These are phyloP conservation scores for Monosporascus sp. DNA, from an alignment of 2,329 filamentous ascomycete genomes.

Conservation along the genomic window DNA sequence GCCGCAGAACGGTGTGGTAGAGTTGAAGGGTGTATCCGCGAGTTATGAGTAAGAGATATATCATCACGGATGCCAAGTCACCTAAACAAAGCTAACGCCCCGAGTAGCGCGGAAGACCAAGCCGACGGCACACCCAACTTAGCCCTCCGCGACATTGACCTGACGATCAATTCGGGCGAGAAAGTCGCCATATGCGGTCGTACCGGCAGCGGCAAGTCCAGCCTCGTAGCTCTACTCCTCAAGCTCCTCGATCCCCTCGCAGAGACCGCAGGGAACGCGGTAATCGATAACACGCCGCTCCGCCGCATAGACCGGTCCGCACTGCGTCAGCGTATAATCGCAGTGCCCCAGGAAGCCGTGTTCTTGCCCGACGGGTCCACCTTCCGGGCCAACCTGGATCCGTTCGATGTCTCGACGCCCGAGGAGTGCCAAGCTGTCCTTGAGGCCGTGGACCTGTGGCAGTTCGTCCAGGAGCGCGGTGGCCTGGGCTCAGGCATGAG, in stretches of 20 bases:
- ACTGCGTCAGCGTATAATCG: constrained; percentile 35
- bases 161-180: constrained; percentile 24
- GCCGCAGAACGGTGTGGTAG: constrained; percentile 22
- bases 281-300: constrained; percentile 30
- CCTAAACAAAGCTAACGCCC: background rate
- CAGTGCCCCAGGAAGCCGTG: constrained; percentile 38
- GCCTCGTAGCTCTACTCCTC: constrained; percentile 33
- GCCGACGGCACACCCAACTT: constrained; percentile 9
- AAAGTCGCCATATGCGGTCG: constrained; percentile 30
- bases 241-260: constrained; percentile 31
- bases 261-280: constrained; percentile 17
- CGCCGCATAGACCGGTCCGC: constrained; percentile 25
- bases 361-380: constrained; percentile 34
- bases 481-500: constrained; percentile 30
- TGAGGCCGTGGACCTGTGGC: constrained; percentile 16
- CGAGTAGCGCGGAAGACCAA: background rate
- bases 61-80: background rate
- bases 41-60: constrained; percentile 15
- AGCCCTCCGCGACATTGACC: constrained; percentile 23
- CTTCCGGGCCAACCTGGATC: constrained; percentile 30
- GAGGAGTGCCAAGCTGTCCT: constrained; percentile 19
- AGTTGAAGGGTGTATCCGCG: constrained; percentile 21
- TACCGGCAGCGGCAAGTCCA: constrained; percentile 36
- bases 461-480: constrained; percentile 17
- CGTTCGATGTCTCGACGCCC: constrained; percentile 13